A percentile compares a stretch with the other conserved stretches of the same genome.
Conservation (phyloP, 1,139 yeast species). For the Debaryomyces subglobosus region DNA sequence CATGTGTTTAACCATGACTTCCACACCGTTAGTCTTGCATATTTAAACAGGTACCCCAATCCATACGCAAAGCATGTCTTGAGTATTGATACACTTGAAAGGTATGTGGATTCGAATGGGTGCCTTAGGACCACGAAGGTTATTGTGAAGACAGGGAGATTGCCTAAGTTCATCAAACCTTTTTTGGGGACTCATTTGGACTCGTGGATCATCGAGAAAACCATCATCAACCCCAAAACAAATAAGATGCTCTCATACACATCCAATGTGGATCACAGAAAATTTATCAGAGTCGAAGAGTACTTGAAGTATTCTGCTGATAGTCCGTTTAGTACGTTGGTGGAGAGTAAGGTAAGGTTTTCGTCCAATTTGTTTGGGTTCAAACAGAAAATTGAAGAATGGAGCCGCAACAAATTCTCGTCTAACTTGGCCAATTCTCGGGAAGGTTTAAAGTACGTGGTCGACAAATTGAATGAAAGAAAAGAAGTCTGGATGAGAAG, state of each 20-base stretch:
- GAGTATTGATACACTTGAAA: conserved; percentile 77
- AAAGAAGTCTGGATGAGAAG: conserved; percentile 6
- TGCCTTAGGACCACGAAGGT: conserved; percentile 73
- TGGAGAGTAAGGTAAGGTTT: conserved; percentile 63
- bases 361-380: conserved; percentile 72
- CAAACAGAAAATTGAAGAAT: conserved; percentile 74
- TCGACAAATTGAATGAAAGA: conserved; percentile 51
- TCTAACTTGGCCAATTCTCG: conserved; percentile 70
- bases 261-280: conserved; percentile 83
- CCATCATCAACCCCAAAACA: conserved; percentile 67
- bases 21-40: conserved; percentile 74
- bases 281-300: conserved; percentile 81
- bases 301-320: conserved; percentile 48
- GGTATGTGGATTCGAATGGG: conserved; percentile 61
- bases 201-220: conserved; percentile 83
- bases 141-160: conserved; percentile 75
- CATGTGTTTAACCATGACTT: conserved; percentile 68
- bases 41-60: conserved; percentile 84
- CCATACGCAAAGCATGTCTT: conserved; percentile 91
- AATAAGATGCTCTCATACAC: conserved; percentile 70
- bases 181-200: conserved; percentile 73
- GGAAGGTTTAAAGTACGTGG: conserved; percentile 75
- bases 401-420: conserved; percentile 75
- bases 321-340: conserved; percentile 36
- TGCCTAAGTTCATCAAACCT: conserved; percentile 81